Conservation (phyloP, 306 rosid genomes). For the Prunus campanulata region DNA sequence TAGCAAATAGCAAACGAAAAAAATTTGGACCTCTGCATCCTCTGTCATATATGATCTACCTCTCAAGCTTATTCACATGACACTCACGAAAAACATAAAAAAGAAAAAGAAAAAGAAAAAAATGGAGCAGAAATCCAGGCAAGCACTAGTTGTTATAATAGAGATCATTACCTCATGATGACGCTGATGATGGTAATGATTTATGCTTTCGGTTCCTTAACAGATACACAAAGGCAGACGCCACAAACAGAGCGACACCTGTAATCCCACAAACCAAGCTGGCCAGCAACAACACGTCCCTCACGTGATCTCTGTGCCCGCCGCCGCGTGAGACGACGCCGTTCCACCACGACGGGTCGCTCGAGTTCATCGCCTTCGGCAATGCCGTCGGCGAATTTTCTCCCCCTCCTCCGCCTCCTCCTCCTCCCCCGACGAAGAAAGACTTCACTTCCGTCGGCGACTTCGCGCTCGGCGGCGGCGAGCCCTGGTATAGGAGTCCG, state of each 20-base stretch:
- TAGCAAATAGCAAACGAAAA: background rate
- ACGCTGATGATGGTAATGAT: background rate
- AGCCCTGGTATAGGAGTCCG: constrained; percentile 57
- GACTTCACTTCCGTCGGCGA: constrained; percentile 50
- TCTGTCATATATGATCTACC: background rate
- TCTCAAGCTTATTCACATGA: background rate
- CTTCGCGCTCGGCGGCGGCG: constrained; percentile 33
- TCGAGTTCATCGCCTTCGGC: constrained; percentile 46
- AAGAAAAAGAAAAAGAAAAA: background rate
- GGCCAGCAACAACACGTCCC: constrained; percentile 46
- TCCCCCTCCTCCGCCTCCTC: constrained; percentile 12
- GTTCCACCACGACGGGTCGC: constrained; percentile 47
- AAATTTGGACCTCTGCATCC: background rate
- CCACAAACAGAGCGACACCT: constrained; percentile 73
- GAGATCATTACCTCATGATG: background rate
- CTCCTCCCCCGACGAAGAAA: constrained; percentile 48
- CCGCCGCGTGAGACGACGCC: background rate
- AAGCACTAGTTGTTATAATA: background rate
- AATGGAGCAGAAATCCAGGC: background rate
- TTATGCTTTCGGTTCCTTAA: constrained; percentile 30
- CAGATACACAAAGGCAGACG: constrained; percentile 47
- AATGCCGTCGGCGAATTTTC: constrained; percentile 39
- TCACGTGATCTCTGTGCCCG: constrained; percentile 28
- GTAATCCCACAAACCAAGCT: constrained; percentile 70
- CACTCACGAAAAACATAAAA: background rate